phyloP scores from a whole-genome alignment of 1,284 basidiomycete species.

The Trametes hirsuta region DNA sequence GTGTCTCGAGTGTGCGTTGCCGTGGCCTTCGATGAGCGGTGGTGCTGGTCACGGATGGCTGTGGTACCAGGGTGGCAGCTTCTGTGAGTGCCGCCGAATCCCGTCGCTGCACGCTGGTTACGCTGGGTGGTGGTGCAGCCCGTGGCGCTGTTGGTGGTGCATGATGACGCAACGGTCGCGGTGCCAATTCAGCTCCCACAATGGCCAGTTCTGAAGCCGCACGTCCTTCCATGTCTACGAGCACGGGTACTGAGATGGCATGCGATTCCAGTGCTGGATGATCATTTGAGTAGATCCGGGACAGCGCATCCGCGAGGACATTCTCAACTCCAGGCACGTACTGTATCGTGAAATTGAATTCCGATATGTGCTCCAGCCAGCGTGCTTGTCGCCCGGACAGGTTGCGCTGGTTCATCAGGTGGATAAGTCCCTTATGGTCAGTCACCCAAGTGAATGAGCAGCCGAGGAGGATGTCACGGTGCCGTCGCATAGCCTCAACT shows the following conservation, averaged over 20 bases:
- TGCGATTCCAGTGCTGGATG: not conserved
- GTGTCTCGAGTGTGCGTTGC: not conserved
- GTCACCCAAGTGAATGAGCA: conserved; percentile 28
- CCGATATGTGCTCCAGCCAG: conserved; percentile 22
- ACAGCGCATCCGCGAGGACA: conserved; percentile 37
- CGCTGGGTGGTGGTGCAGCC: too few species aligned
- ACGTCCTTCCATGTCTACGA: not conserved
- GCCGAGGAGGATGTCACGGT: conserved; percentile 29
- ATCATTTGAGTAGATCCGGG: conserved; percentile 38
- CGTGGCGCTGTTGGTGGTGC: not conserved
- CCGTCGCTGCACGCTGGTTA: too few species aligned
- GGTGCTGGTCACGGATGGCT: too few species aligned
- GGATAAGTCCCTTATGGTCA: conserved; percentile 32
- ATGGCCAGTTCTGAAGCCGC: not conserved
- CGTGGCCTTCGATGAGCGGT: too few species aligned
- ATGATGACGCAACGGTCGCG: not conserved
- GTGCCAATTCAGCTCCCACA: too few species aligned
- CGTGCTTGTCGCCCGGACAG: conserved; percentile 29
- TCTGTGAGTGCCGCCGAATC: too few species aligned
- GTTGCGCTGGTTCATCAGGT: conserved; percentile 29
- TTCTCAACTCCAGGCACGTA: conserved; percentile 25
- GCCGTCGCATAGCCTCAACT: conserved; percentile 34
- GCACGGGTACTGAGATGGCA: not conserved
- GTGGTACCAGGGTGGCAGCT: too few species aligned
- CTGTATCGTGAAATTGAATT: conserved; percentile 31